Conservation (phyloP, 2,329 filamentous ascomycete species). For the Coleophoma cylindrospora region DNA sequence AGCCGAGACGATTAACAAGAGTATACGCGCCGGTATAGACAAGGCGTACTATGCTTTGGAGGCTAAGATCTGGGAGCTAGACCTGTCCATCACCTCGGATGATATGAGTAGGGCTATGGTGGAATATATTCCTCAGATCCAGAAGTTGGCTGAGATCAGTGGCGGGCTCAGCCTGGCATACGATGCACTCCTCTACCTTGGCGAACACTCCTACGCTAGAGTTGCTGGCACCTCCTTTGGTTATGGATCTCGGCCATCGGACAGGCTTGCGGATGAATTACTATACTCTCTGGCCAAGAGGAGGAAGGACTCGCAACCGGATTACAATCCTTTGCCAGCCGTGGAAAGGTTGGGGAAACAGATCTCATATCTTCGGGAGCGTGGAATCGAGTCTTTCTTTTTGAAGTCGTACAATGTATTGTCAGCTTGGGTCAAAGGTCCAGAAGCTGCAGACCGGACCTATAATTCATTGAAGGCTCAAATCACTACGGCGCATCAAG, state of each 20-base stretch:
- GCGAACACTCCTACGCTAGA: background rate
- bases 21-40: background rate
- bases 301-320: background rate
- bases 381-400: conserved; percentile 1
- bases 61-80: background rate
- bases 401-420: background rate
- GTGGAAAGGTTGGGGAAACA: background rate
- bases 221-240: conserved; percentile 1
- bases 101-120: background rate
- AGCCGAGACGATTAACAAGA: background rate
- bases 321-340: conserved; percentile 1
- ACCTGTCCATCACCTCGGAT: conserved; percentile 1
- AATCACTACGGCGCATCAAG: background rate
- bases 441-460: background rate
- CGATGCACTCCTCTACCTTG: background rate
- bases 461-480: background rate
- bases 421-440: background rate
- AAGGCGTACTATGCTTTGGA: background rate
- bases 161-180: background rate
- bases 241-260: background rate
- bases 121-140: conserved; percentile 1
- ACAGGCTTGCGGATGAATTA: background rate
- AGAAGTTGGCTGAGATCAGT: background rate
- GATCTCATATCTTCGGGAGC: background rate
- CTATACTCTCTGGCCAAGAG: background rate